Evolutionary conservation across 768 basidiomycete genomes (phyloP), one percentile per base, ranked within the genome.

Genomic region (Lentinula lateritia): DNA sequence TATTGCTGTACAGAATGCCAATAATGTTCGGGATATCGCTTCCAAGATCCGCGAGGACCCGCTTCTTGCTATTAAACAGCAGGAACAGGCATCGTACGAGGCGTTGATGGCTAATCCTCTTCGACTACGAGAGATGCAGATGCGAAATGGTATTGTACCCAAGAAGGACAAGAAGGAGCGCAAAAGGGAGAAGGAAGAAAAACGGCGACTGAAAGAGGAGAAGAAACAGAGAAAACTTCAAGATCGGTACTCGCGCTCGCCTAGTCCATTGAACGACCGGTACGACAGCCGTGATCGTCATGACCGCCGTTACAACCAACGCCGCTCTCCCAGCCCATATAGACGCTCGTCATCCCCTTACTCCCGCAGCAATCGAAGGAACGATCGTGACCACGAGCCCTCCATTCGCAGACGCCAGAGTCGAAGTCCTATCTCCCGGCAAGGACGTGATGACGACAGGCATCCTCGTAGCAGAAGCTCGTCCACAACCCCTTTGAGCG

Each of bases 1-100:
- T 71, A 95, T 96, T 59, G 94, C 95, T 3, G 82, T 93, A 2
- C 95, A 97, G 71, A 97, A 95, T 70, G 96, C 97, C 67, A 98
- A 98, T 72, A 89, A 78, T 46, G 79, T 77, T 36, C 88, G 95
- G 35, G 97, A 99, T 68, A 83, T 93, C 48, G 90, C 94, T 20
- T 79, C 94, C 34, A 98, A 99, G 75, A 88, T 99, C 63, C 89
- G 97, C 38, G 97, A 98, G 74, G 97, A 99, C 69, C 97, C 97
- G 5, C 71, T 98, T 5, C 81, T 99, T n/a, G 93, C 92, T 13
- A 98, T 99, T 78, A 98, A 98, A 74, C 91, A 95, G 71, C 96
- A 98, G 69, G 96, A 99, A 74, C 95, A 97, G 70, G 89, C 92
- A 7, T 91, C 94, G 6, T 90, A 94, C 66, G 86, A 97, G 65